These are phyloP conservation scores for Karstenula rhodostoma DNA, from an alignment of 2,329 filamentous ascomycete genomes.

Conservation along the genomic window DNA sequence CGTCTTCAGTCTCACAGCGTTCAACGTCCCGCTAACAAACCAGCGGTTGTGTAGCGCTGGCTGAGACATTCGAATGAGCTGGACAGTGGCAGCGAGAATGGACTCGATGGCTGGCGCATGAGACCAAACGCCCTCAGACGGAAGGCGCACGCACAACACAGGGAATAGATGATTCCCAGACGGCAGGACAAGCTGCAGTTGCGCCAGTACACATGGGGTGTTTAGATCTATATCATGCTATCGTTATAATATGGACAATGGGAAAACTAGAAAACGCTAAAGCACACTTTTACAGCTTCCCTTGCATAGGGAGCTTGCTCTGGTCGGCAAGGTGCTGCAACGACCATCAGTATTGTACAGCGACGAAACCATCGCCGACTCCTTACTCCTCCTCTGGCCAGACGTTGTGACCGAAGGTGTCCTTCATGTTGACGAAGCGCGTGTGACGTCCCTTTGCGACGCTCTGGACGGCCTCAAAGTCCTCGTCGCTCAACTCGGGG, in stretches of 20 bases:
- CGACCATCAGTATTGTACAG: background rate
- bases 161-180: no score
- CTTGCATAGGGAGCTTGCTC: background rate
- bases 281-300: background rate
- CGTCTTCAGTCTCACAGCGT: background rate
- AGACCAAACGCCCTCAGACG: no score
- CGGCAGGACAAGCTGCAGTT: background rate
- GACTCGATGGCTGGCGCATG: no score
- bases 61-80: no score
- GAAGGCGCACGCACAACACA: background rate
- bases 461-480: slow-evolving; percentile 67
- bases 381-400: slow-evolving; percentile 53
- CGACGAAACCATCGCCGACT: background rate
- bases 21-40: no score
- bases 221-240: background rate
- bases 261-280: slow-evolving; percentile 7
- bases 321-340: background rate
- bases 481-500: slow-evolving; percentile 62
- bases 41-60: no score
- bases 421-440: slow-evolving; percentile 84
- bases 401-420: slow-evolving; percentile 77
- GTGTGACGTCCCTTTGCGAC: slow-evolving; percentile 72
- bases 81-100: no score
- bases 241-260: background rate
- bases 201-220: background rate